Percentiles rank a stretch among this genome's conserved stretches.
These are phyloP conservation scores for Colletotrichum spaethianum DNA, from an alignment of 2,329 filamentous ascomycete genomes.

Conservation along the genomic window DNA sequence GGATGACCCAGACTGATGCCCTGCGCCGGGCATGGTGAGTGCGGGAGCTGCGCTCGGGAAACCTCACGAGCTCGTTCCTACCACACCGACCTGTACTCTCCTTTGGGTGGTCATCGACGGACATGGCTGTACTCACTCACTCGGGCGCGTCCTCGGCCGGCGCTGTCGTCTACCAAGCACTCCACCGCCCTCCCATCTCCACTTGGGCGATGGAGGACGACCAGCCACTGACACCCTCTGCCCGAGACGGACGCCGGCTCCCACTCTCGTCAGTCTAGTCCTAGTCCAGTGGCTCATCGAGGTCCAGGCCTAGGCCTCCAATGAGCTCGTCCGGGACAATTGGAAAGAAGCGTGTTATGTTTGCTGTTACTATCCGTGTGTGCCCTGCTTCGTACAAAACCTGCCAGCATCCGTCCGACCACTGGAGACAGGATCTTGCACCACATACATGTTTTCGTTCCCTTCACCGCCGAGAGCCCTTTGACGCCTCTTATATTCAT, in stretches of 20 bases:
- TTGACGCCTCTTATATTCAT: constrained; percentile 1
- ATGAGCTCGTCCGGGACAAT: constrained; percentile 9
- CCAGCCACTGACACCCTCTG: constrained; percentile 37
- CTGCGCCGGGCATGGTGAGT: constrained; percentile 22
- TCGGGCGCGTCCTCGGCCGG: constrained; percentile 35
- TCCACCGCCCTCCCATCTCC: constrained; percentile 32
- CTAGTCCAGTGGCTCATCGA: constrained; percentile 18
- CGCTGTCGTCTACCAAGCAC: constrained; percentile 13
- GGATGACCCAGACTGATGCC: constrained; percentile 22
- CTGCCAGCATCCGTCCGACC: constrained; percentile 27
- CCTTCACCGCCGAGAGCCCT: constrained; percentile 25
- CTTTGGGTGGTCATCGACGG: constrained; percentile 6
- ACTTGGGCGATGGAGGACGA: constrained; percentile 25
- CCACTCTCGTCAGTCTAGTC: constrained; percentile 23
- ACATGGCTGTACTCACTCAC: constrained; percentile 17
- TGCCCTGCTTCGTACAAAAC: constrained; percentile 40
- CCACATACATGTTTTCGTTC: constrained; percentile 16
- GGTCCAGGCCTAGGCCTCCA: constrained; percentile 13
- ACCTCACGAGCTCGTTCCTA: constrained; percentile 7
- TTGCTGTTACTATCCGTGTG: constrained; percentile 41
- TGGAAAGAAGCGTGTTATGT: constrained; percentile 22
- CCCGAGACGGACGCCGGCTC: constrained; percentile 31
- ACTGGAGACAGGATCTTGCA: not conserved
- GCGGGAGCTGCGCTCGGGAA: constrained; percentile 29
- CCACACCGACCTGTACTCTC: constrained; percentile 21